Base-by-base conservation (phyloP, 2,329 filamentous ascomycete genomes). In the Tolypocladium capitatum region DNA sequence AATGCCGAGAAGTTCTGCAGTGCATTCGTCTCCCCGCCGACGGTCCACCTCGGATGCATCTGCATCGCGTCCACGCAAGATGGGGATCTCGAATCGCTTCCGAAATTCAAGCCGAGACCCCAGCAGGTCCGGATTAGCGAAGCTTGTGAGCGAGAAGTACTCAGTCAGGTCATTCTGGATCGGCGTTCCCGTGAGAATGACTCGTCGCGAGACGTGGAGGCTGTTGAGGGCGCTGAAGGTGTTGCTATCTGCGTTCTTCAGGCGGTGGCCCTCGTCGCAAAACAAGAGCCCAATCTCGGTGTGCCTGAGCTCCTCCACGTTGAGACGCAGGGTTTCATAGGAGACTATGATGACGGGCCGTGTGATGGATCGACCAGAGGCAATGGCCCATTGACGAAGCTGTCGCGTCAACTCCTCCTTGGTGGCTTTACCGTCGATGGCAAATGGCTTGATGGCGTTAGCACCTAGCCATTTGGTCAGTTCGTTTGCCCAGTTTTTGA, bases 151-250 rank as follows among this genome's bases (percentile, higher is more conserved):
- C 3, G 92, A 83, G 59, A 96, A 98, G 65, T 98, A 98, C 62
- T 98, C 92, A 0, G 91, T 94, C n/a, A 98, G 69, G 62, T 98
- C 92, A 58, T 98, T 98, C 60, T 98, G 92, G 49, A 98, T 98
- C 0, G 92, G 92, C 1, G 92, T 98, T 50, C 92, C 92, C 0
- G 92, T 97, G 16, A 98, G 73, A 55, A 98, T 98, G 41, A 98
- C 91, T 27, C 92, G 81, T 49, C 90, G 80, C 38, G 84, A 84
- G 28, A 98, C 92, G 58, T 96, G 94, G 16, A 98, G 73, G 51
- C 79, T 84, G 59, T 94, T 96, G 45, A 98, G 72, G 0, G 92
- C 90, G 27, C 78, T 90, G 62, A 96, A 98, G 0, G 92, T 97
- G 65, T 94, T 87, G 58, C 86, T 95, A 62, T 98, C 92, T 49